Conservation (phyloP, 176 grass and related monocot genomes). For the Hordeum marinum region DNA sequence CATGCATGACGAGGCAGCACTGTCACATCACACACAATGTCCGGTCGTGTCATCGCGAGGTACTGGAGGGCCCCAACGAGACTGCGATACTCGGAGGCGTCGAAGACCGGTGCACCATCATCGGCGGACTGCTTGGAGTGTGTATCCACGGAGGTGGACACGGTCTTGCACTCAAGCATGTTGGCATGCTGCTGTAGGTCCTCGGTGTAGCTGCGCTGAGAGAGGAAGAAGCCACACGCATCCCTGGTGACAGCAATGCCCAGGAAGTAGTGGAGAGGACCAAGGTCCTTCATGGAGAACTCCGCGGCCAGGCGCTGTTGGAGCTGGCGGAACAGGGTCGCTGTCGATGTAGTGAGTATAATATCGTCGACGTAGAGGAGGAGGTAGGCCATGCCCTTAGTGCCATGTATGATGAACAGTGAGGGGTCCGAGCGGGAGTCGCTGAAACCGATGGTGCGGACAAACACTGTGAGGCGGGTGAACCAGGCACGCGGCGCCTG, state of each 20-base stretch:
- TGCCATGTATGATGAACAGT: no score
- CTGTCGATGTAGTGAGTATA: no score
- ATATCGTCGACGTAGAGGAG: no score
- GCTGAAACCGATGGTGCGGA: no score
- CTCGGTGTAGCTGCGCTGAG: not conserved
- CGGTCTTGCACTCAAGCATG: accelerated
- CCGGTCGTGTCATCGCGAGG: not conserved
- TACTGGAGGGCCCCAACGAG: not conserved
- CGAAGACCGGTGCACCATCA: no score
- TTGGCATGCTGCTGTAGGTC: not conserved
- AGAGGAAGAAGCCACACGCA: not conserved
- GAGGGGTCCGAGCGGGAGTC: no score
- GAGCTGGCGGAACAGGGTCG: no score
- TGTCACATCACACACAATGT: not conserved
- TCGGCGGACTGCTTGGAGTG: not conserved
- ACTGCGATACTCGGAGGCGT: not conserved
- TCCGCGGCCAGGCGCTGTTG: no score
- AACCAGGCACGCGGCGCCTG: no score
- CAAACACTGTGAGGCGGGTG: no score
- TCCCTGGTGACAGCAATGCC: not conserved
- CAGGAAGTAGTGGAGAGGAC: not conserved
- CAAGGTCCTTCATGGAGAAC: no score
- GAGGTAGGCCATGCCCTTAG: no score
- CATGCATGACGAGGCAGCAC: not conserved
- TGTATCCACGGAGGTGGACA: not conserved